A percentile compares a stretch with the other conserved stretches of the same genome.
Conservation (phyloP, 2,329 filamentous ascomycete genomes). For the Aspergillus jensenii region DNA sequence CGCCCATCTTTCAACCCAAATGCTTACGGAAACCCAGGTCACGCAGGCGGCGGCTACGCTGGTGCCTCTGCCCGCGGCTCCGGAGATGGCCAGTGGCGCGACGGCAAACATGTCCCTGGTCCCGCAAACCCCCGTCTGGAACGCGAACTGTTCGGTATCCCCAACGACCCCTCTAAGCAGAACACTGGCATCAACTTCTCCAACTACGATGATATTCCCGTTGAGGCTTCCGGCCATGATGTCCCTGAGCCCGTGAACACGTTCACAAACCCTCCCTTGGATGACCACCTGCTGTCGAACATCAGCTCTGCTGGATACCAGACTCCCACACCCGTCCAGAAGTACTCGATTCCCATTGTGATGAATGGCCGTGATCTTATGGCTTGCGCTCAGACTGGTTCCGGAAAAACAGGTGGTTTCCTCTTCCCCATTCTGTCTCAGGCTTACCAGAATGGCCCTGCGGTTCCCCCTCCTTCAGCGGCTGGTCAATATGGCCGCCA, state of each 20-base stretch:
- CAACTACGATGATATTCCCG: slow-evolving; percentile 99
- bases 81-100: slow-evolving; percentile 93
- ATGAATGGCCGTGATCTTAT: slow-evolving; percentile 97
- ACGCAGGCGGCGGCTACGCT: slow-evolving; percentile 31
- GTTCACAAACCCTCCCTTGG: slow-evolving; percentile 93
- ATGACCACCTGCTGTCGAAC: slow-evolving; percentile 89
- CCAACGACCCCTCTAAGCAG: slow-evolving; percentile 91
- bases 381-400: slow-evolving; percentile 99
- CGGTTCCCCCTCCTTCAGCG: slow-evolving; percentile 62
- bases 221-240: slow-evolving; percentile 91
- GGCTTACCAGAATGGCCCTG: slow-evolving; percentile 87
- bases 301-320: slow-evolving; percentile 94
- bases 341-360: slow-evolving; percentile 99
- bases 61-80: slow-evolving; percentile 69
- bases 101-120: slow-evolving; percentile 93
- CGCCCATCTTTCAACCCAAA: slow-evolving; percentile 57
- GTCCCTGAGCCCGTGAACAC: slow-evolving; percentile 87
- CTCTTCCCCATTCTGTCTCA: slow-evolving; percentile 99
- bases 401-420: slow-evolving; percentile 99
- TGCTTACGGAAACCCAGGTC: slow-evolving; percentile 62
- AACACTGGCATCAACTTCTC: slow-evolving; percentile 99
- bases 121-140: slow-evolving; percentile 85
- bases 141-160: slow-evolving; percentile 89
- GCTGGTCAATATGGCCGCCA: slow-evolving; percentile 73
- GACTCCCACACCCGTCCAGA: slow-evolving; percentile 94